These are phyloP conservation scores for Nitzschia putrida DNA, from an alignment of 108 stramenopile genomes.

Conservation along the genomic window DNA sequence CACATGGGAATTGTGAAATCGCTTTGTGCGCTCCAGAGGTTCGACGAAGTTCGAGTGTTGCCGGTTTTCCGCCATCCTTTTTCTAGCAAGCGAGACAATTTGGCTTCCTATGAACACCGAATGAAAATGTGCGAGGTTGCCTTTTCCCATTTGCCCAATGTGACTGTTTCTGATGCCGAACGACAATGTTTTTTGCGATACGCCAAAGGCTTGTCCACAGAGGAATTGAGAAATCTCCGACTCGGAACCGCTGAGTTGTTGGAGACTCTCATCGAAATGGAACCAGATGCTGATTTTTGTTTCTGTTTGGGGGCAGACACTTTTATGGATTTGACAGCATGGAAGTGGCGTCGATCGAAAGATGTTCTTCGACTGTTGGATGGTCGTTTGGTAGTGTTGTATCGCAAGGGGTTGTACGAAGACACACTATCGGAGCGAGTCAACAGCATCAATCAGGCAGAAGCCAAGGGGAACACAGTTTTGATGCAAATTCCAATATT, in stretches of 20 bases:
- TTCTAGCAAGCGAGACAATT: slow-evolving; percentile 62
- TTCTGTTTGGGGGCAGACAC: slow-evolving; percentile 82
- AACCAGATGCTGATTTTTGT: slow-evolving; percentile 51
- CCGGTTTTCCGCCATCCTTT: slow-evolving; percentile 85
- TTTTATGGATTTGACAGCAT: slow-evolving; percentile 72
- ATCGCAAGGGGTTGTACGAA: slow-evolving; percentile 31
- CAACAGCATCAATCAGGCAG: not conserved
- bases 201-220: not conserved
- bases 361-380: slow-evolving; percentile 65
- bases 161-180: slow-evolving; percentile 72
- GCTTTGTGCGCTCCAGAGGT: slow-evolving; percentile 36
- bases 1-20: slow-evolving; percentile 72
- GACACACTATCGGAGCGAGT: not conserved
- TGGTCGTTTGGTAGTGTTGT: slow-evolving; percentile 72
- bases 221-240: slow-evolving; percentile 21
- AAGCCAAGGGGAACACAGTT: slow-evolving; percentile 19
- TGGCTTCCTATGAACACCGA: slow-evolving; percentile 64
- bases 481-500: slow-evolving; percentile 51
- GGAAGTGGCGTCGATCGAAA: slow-evolving; percentile 74
- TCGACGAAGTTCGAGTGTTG: slow-evolving; percentile 75
- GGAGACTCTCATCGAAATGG: slow-evolving; percentile 57
- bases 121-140: slow-evolving; percentile 72
- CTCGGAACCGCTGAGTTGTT: slow-evolving; percentile 83
- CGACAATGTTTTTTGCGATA: slow-evolving; percentile 42
- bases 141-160: slow-evolving; percentile 53